Evolutionary conservation across 805 yeast species (phyloP), one percentile per base, ranked within the genome.

Genomic region (Metschnikowia gelsemii): DNA sequence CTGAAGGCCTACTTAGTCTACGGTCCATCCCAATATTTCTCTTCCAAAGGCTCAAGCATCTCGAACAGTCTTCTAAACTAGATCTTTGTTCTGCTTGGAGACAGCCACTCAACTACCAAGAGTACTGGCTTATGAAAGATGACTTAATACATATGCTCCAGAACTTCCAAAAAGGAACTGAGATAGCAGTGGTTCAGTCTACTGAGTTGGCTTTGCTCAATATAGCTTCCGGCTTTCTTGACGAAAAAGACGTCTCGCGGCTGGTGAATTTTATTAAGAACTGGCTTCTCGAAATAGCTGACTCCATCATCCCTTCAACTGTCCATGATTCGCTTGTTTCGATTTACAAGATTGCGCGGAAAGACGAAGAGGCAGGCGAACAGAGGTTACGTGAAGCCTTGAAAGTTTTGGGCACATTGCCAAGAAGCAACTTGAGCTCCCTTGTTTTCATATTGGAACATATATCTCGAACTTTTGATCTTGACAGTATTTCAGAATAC

Each of bases 251-350:
- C 8, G 35, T 33, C 2, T 25, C 13, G 12, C 31, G 41, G 5
- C 40, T 63, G 23, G 47, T 68, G 4, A 66, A 63, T 39, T 69
- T 68, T 39, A 28, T 65, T 22, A 66, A 64, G 39, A 59, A 58
- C 42, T 70, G 75, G 75, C 52, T 70, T 18, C 51, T 70, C 6
- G 74, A 70, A 43, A 58, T 63, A 11, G 58, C 63, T 27, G 75
- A 70, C 40, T 64, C 74, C 0, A 45, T 69, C 18, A 67, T 70
- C 11, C 75, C 75, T 0, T 68, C 69, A 39, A 59, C 66, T 47
- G 61, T 66, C 5, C 66, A 56, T 47, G 75, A 70, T 28, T 47
- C 65, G 12, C 45, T 66, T 19, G 35, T 59, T 9, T 49, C 47
- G 11, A 41, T 42, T 17, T 63, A 59, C 42, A 39, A 42, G 28